Evolutionary conservation across 163 green algal species (phyloP), one percentile per base, ranked within the genome.

Genomic region (Chloromonas sp.): DNA sequence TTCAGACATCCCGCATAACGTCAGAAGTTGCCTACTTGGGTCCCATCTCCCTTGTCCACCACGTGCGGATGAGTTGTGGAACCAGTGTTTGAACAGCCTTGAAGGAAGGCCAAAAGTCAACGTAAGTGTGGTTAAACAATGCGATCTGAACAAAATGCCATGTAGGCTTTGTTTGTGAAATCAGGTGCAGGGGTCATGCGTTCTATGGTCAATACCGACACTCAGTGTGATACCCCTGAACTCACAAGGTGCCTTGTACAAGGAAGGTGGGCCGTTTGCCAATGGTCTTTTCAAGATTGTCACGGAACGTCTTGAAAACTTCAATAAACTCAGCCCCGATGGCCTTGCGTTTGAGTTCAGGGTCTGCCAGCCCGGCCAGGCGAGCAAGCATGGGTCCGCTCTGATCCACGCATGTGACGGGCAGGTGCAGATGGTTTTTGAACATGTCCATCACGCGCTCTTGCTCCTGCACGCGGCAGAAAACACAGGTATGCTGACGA

Each of bases 261-360:
- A 99, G 92, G 90, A 97, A 99, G 58, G 86, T 91, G 60, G 97
- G 94, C 81, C 93, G 93, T 71, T 94, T 87, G 60, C 96, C 97
- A 61, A 97, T 89, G 74, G 93, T 80, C 71, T 86, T 88, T 86
- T 98, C 92, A 15, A 98, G 90, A 71, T 93, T 82, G n/a, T 90
- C 83, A 5, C 92, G 92, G 87, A 94, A 98, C 36, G 94, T 91
- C 83, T 95, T 91, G 84, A 96, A 96, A 70, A 93, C 92, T 87
- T 95, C 94, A 78, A 99, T 99, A 92, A 99, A 99, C 88, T 97
- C 87, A 0, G 87, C 92, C 3, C 97, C 97, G 62, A 99, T 99
- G 83, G 94, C 94, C 88, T 99, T 99, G 60, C 97, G 92, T 93
- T 99, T 99, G 57, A 82, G 89, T 92, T 99, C 97, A 1, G 97